These are phyloP conservation scores for Psophocarpus tetragonolobus DNA, from an alignment of 306 rosid genomes.

Conservation along the genomic window DNA sequence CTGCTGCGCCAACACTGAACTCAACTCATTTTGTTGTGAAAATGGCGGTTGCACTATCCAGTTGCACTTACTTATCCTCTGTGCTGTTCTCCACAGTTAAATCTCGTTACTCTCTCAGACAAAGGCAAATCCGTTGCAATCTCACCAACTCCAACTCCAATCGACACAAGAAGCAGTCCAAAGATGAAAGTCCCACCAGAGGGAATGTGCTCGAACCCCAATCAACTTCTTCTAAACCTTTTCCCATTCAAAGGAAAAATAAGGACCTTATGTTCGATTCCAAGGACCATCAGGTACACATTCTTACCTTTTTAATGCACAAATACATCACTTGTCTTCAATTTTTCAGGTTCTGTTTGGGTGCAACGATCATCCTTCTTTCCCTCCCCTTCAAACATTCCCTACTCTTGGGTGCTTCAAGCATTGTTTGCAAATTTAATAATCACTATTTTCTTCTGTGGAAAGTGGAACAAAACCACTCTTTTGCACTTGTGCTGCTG, in stretches of 20 bases:
- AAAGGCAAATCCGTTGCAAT: slow-evolving; percentile 29
- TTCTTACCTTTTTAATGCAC: not conserved
- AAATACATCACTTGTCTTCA: too few relatives aligned
- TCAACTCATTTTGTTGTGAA: not conserved
- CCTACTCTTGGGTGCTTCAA: not conserved
- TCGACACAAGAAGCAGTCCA: slow-evolving; percentile 42
- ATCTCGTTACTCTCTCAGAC: slow-evolving; percentile 37
- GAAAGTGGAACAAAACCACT: not conserved
- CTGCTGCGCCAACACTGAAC: not conserved
- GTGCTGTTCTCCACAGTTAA: slow-evolving; percentile 53
- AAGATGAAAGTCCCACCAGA: slow-evolving; percentile 44
- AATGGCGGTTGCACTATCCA: slow-evolving; percentile 77
- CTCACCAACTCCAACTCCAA: slow-evolving; percentile 33
- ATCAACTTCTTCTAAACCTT: slow-evolving; percentile 53
- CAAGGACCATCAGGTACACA: slow-evolving; percentile 69
- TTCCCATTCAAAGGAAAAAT: slow-evolving; percentile 62
- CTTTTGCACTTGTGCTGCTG: not conserved
- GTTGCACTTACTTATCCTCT: slow-evolving; percentile 62
- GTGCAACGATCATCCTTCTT: not conserved
- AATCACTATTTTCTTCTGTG: slow-evolving; percentile 9
- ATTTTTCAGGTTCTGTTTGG: not conserved
- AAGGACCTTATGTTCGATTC: slow-evolving; percentile 54
- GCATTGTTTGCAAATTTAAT: not conserved
- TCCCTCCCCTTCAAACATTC: not conserved
- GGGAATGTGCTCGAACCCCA: slow-evolving; percentile 44